Evolutionary conservation across 2,329 filamentous ascomycete genomes (phyloP).

Genomic region (Alternaria sp.): DNA sequence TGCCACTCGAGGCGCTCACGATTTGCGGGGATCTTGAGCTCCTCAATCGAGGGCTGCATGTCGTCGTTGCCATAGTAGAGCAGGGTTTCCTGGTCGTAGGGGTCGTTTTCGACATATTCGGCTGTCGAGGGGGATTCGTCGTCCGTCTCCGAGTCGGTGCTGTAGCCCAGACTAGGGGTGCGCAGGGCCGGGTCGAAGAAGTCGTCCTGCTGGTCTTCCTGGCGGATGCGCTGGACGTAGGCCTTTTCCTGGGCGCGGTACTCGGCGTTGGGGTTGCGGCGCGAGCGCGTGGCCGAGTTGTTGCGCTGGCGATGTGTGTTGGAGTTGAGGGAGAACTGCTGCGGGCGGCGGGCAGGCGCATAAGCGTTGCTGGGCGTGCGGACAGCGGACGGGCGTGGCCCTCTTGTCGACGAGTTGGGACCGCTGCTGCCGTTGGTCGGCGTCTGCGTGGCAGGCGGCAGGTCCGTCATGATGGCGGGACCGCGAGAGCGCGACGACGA

Average conservation of each 20-base stretch:
- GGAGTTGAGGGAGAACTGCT: conserved; percentile 58
- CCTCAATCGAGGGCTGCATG: conserved; percentile 85
- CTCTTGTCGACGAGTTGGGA: conserved; percentile 32
- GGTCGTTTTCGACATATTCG: conserved; percentile 79
- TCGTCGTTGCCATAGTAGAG: conserved; percentile 93
- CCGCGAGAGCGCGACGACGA: conserved; percentile 38
- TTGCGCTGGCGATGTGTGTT: conserved; percentile 62
- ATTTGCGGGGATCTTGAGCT: conserved; percentile 86
- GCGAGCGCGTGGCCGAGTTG: conserved; percentile 63
- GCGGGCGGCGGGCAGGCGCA: conserved; percentile 58
- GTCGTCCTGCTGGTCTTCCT: conserved; percentile 72
- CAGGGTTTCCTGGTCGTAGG: conserved; percentile 89
- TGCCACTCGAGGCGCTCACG: conserved; percentile 96
- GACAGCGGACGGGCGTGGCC: conserved; percentile 53
- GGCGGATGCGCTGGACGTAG: conserved; percentile 89
- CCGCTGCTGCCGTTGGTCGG: conserved; percentile 39
- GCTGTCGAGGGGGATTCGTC: conserved; percentile 90
- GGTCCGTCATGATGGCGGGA: conserved; percentile 39
- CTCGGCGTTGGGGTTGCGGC: conserved; percentile 73
- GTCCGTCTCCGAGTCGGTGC: conserved; percentile 81
- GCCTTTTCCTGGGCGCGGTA: conserved; percentile 90
- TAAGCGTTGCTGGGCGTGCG: conserved; percentile 61
- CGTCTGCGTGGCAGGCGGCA: conserved; percentile 30
- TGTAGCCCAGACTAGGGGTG: conserved; percentile 72
- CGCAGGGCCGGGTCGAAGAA: conserved; percentile 76